A percentile compares a stretch with the other conserved stretches of the same genome.
phyloP scores from a whole-genome alignment of 306 rosid genomes.

The Sicyos edulis region DNA sequence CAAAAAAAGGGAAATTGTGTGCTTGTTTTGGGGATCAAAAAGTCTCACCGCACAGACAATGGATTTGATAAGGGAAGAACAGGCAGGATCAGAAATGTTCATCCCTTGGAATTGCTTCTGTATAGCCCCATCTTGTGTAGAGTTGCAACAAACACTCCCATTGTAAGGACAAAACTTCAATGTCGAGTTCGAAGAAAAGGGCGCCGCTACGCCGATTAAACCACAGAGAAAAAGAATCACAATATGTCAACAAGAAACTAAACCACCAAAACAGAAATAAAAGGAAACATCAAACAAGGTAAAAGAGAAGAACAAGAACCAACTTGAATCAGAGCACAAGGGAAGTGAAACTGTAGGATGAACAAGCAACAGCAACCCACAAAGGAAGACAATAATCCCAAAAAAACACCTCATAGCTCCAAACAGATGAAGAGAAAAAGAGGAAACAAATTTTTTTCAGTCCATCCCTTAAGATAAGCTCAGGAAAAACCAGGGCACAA shows the following conservation, averaged over 20 bases:
- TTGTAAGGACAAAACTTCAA: conserved; percentile 70
- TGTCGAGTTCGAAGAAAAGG: conserved; percentile 41
- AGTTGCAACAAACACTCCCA: conserved; percentile 76
- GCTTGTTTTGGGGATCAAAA: background rate
- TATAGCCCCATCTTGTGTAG: conserved; percentile 55
- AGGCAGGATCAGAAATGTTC: conserved; percentile 59
- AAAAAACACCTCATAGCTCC: conserved; percentile 44
- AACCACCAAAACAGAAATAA: background rate
- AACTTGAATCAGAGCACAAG: conserved; percentile 75
- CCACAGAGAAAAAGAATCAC: conserved; percentile 10
- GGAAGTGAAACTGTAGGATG: conserved; percentile 60
- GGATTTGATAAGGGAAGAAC: conserved; percentile 70
- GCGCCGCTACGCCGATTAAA: conserved; percentile 50
- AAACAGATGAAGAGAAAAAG: background rate
- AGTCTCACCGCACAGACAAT: conserved; percentile 74
- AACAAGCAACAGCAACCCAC: conserved; percentile 47
- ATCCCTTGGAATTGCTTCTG: conserved; percentile 54
- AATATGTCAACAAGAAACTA: conserved; percentile 12
- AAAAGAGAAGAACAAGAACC: conserved; percentile 23
- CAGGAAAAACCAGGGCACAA: background rate
- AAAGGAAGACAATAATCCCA: conserved; percentile 38
- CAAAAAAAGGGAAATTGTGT: background rate
- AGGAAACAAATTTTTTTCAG: conserved; percentile 11
- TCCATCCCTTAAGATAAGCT: background rate
- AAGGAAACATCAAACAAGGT: conserved; percentile 5